Evolutionary conservation across 805 yeast genomes (phyloP), one percentile per base, ranked within the genome.

Genomic region (Candida taoyuanica): DNA sequence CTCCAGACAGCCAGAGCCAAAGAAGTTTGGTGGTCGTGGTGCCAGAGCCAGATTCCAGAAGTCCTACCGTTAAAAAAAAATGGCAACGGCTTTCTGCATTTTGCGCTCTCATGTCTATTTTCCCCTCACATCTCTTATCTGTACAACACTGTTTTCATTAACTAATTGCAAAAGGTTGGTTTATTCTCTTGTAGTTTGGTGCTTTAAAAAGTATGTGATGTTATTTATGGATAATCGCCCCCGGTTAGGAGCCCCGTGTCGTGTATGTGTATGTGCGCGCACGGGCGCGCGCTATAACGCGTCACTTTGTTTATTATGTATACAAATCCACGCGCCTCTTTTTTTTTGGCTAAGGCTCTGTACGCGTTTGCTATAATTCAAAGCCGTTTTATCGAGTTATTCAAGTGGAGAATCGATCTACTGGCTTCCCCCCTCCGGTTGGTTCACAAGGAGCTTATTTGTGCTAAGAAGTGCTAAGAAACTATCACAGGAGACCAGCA

Each of bases 21-120:
- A 93, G 97, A 93, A 93, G 82, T 93, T 93, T 81, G 98, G 98
- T 81, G 98, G 98, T 82, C 95, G 95, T 75, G 98, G 98, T 86
- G 98, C 98, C 78, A 93, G 98, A 81, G 93, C 98, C 70, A 91
- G 98, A 80, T 91, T 86, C 97, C 98, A 93, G 83, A 93, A 93
- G 75, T 93, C 98, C 72, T 93, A 93, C 93, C 98, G 98, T 89
- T 93, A 91, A 52, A 44, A 44, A 31, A 46, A 40, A 41, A 39
- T 41, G 36, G 37, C 44, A 37, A 35, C 34, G n/a, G 27, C 39
- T n/a, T 28, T 28, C 30, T 39, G 42, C 35, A 26, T 27, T 25
- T 32, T 19, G 33, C 33, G 40, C 44, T 47, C 40, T 41, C 52
- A 49, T 47, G 51, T 44, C 42, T 48, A n/a, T 15, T 12, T 12